Evolutionary conservation across 495 filamentous ascomycete genomes (phyloP).

Genomic region (Ramalina intermedia): DNA sequence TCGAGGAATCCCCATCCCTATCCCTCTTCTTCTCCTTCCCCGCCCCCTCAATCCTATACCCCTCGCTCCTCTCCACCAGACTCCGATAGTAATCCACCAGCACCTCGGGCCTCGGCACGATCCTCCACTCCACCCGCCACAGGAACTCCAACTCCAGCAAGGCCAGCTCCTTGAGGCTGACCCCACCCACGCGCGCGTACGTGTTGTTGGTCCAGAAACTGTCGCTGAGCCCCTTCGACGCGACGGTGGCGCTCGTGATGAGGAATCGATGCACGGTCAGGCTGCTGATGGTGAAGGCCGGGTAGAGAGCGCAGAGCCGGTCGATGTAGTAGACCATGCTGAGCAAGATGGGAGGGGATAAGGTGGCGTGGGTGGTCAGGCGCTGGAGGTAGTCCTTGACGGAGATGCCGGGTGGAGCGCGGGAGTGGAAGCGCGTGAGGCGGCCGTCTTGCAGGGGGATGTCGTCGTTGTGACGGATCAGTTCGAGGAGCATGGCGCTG

Average conservation of each 20-base stretch:
- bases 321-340: constrained; percentile 99
- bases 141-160: constrained; percentile 91
- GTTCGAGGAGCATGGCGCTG: constrained; percentile 85
- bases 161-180: constrained; percentile 75
- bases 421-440: constrained; percentile 88
- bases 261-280: constrained; percentile 94
- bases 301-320: constrained; percentile 78
- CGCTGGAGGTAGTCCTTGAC: constrained; percentile 85
- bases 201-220: constrained; percentile 96
- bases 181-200: constrained; percentile 85
- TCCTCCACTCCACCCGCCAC: constrained; percentile 83
- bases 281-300: constrained; percentile 85
- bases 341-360: constrained; percentile 88
- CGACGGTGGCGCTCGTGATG: constrained; percentile 88
- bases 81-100: constrained; percentile 86
- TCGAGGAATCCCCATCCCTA: too few species aligned
- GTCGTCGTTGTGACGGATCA: constrained; percentile 82
- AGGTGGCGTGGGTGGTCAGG: constrained; percentile 82
- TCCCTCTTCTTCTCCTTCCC: neutral
- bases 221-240: constrained; percentile 88
- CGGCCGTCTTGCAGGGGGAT: constrained; percentile 71
- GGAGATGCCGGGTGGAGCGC: constrained; percentile 85
- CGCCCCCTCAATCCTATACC: constrained; percentile 36
- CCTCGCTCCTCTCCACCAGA: constrained; percentile 56
- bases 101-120: constrained; percentile 87